Percentiles rank a stretch among this genome's conserved stretches.
These are phyloP conservation scores for Wolfiporia cocos DNA, from an alignment of 1,284 basidiomycete genomes.

Conservation along the genomic window DNA sequence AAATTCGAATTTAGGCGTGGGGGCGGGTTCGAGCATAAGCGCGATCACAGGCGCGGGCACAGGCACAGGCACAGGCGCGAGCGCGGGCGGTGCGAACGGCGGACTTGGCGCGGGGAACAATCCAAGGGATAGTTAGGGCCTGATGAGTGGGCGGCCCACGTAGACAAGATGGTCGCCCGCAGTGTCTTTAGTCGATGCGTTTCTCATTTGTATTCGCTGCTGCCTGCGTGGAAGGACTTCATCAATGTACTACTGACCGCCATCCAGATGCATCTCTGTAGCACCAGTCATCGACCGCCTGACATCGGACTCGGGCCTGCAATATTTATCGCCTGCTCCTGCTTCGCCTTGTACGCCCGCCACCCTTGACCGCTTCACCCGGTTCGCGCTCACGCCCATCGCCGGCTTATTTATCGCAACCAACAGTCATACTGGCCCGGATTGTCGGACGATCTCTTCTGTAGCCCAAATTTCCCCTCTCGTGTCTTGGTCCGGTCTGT, in stretches of 20 bases:
- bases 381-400: no score
- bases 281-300: slow-evolving; percentile 5
- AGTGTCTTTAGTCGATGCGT: slow-evolving; percentile 3
- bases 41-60: no score
- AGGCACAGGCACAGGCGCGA: slow-evolving; percentile 5
- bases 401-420: slow-evolving; percentile 11
- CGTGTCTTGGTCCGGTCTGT: background rate
- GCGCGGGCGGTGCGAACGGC: slow-evolving; percentile 10
- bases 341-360: no score
- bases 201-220: slow-evolving; percentile 1
- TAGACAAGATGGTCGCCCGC: background rate
- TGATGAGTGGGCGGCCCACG: background rate
- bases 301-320: no score
- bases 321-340: no score
- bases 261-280: slow-evolving; percentile 3
- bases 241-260: slow-evolving; percentile 3
- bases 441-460: slow-evolving; percentile 12
- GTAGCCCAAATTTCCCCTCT: slow-evolving; percentile 7
- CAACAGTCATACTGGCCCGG: slow-evolving; percentile 9
- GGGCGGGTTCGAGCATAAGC: no score
- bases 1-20: no score
- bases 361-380: no score
- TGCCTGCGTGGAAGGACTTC: slow-evolving; percentile 5
- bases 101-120: slow-evolving; percentile 44
- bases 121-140: slow-evolving; percentile 33